Percentiles rank a stretch among this genome's conserved stretches.
Evolutionary conservation across 2,329 filamentous ascomycete species (phyloP).

Genomic region (Microcyclosporella mali): DNA sequence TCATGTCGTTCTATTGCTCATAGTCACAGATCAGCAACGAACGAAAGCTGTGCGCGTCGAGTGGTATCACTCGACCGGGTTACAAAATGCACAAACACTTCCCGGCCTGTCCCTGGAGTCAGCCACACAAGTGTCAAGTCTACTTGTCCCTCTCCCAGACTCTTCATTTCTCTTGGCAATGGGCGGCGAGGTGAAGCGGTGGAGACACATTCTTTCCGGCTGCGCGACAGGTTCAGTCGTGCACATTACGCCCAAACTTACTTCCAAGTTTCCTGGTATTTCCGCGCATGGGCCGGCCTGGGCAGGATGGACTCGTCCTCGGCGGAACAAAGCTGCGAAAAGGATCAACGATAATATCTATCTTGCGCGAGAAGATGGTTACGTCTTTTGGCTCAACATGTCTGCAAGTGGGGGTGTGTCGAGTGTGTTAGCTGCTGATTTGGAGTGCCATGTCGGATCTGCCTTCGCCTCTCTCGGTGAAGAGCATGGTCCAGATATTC

Average conservation of each 20-base stretch:
- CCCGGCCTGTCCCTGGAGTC: conserved; percentile 21
- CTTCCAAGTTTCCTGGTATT: conserved; percentile 17
- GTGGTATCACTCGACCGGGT: conserved; percentile 23
- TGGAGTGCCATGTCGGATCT: conserved; percentile 68
- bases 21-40: conserved; percentile 41
- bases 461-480: conserved; percentile 69
- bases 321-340: conserved; percentile 58
- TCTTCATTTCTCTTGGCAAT: conserved; percentile 38
- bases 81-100: conserved; percentile 19
- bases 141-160: conserved; percentile 38
- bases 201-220: conserved; percentile 38
- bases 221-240: conserved; percentile 20
- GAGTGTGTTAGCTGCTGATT: conserved; percentile 54
- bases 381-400: conserved; percentile 61
- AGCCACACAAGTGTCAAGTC: conserved; percentile 25
- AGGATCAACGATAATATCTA: conserved; percentile 71
- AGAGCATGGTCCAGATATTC: conserved; percentile 62
- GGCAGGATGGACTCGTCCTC: conserved; percentile 78
- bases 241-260: conserved; percentile 1
- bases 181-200: conserved; percentile 33
- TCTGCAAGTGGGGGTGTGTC: conserved; percentile 46
- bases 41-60: conserved; percentile 36
- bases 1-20: conserved; percentile 69
- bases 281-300: conserved; percentile 43
- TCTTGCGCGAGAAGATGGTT: conserved; percentile 79